Base-by-base conservation (phyloP, 2,329 filamentous ascomycete species). In the Neonectria ditissima region DNA sequence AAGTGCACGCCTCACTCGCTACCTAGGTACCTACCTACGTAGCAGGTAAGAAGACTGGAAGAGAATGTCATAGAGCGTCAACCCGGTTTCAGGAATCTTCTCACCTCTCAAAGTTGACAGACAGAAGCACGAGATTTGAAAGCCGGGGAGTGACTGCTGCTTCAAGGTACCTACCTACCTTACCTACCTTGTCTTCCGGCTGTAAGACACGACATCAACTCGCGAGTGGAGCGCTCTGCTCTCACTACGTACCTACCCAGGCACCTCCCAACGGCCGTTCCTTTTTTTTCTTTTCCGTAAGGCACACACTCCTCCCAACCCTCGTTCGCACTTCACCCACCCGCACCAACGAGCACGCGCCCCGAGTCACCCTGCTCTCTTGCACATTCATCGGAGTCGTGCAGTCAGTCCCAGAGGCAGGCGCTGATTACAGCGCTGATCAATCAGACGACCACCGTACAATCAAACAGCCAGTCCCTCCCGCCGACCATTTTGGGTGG, bases 371-470 rank as follows among this genome's bases (percentile, higher is more conserved):
- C n/a, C 28, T 20, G n/a, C 44, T 50, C n/a, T 50, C 18, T 4
- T 20, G 47, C 47, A 8, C 26, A 32, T 13, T 32, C 47, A 32
- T 32, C 26, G 11, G 47, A 30, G 28, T 20, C 24, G 24, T 53
- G n/a, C 32, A 26, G 26, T 26, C 44, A 51, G 16, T 55, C 22
- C 26, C 5, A n/a, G 22, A 16, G 32, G 20, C 43, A 44, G 43
- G 26, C 48, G 34, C 34, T 39, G 50, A 48, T 43, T 62, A 16
- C 34, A 37, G 34, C n/a, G 54, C 24, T 62, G 59, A 58, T 58
- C 48, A 43, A 48, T 55, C 37, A 55, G 37, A 28, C n/a, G n/a
- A n/a, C n/a, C n/a, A n/a, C n/a, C n/a, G n/a, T n/a, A n/a, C 41
- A 55, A 22, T 47, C 28, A 32, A 10, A 26, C 6, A 54, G n/a